These are phyloP conservation scores for Schwanniomyces etchellsii DNA, from an alignment of 1,139 yeast species.

Conservation along the genomic window DNA sequence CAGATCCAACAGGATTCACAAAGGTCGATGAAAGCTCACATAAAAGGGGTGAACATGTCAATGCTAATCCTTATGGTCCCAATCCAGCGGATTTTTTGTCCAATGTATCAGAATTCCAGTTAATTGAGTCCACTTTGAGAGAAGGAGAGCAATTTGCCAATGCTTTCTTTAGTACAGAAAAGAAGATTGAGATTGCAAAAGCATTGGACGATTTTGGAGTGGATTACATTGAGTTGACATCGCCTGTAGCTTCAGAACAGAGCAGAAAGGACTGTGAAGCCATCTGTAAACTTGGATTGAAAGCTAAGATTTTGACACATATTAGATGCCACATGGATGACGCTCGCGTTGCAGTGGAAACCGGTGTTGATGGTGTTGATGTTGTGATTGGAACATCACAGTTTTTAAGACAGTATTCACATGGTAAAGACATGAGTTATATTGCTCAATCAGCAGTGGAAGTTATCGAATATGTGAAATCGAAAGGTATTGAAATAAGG, in stretches of 20 bases:
- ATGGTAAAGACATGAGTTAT: constrained; percentile 52
- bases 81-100: constrained; percentile 54
- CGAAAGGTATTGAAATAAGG: constrained; percentile 53
- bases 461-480: constrained; percentile 53
- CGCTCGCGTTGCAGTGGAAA: constrained; percentile 52
- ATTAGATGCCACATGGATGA: constrained; percentile 59
- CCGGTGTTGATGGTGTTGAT: constrained; percentile 59
- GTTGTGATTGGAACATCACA: constrained; percentile 56
- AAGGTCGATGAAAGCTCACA: constrained; percentile 26
- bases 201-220: constrained; percentile 58
- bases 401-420: constrained; percentile 46
- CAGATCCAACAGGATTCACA: constrained; percentile 24
- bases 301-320: constrained; percentile 51
- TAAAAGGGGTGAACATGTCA: constrained; percentile 10
- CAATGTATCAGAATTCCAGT: constrained; percentile 46
- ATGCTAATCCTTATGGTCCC: constrained; percentile 49
- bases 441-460: constrained; percentile 49
- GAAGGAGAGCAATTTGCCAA: constrained; percentile 62
- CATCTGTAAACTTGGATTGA: constrained; percentile 50
- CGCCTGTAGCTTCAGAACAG: constrained; percentile 56
- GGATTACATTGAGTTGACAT: constrained; percentile 53
- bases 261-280: constrained; percentile 53
- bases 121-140: constrained; percentile 52
- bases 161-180: constrained; percentile 50
- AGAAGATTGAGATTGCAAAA: constrained; percentile 50